phyloP scores from a whole-genome alignment of 2,329 filamentous ascomycete species.

The Setomelanomma holmii region DNA sequence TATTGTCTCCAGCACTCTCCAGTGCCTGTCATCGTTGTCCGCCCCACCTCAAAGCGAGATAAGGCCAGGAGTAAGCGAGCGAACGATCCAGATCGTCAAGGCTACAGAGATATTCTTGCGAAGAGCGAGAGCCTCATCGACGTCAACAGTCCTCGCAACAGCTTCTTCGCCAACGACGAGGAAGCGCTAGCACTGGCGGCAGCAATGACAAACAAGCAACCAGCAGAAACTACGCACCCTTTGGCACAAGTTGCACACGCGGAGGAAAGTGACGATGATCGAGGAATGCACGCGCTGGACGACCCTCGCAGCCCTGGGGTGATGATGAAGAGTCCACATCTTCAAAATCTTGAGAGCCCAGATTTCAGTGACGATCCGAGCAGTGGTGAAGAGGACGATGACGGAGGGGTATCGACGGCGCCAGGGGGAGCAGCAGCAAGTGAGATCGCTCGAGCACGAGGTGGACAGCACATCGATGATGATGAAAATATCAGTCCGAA shows the following conservation, averaged over 20 bases:
- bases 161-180: constrained; percentile 50
- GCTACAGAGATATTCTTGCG: constrained; percentile 79
- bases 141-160: constrained; percentile 54
- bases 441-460: constrained; percentile 5
- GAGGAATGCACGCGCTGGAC: constrained; percentile 22
- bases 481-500: constrained; percentile 4
- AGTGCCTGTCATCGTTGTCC: constrained; percentile 90
- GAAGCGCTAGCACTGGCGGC: constrained; percentile 59
- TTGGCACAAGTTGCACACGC: constrained; percentile 39
- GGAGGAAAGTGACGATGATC: constrained; percentile 26
- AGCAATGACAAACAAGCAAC: constrained; percentile 53
- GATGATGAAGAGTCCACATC: constrained; percentile 51
- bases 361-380: constrained; percentile 45
- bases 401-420: constrained; percentile 30
- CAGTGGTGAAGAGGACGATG: constrained; percentile 40
- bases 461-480: not conserved
- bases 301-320: constrained; percentile 40
- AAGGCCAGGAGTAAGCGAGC: constrained; percentile 89
- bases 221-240: constrained; percentile 33
- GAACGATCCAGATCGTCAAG: constrained; percentile 76
- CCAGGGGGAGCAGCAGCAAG: constrained; percentile 6
- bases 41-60: constrained; percentile 83
- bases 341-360: constrained; percentile 50
- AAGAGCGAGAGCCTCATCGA: constrained; percentile 66
- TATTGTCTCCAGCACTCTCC: constrained; percentile 94